Base-by-base conservation (phyloP, 2,329 filamentous ascomycete species). In the Teratosphaeria nubilosa region DNA sequence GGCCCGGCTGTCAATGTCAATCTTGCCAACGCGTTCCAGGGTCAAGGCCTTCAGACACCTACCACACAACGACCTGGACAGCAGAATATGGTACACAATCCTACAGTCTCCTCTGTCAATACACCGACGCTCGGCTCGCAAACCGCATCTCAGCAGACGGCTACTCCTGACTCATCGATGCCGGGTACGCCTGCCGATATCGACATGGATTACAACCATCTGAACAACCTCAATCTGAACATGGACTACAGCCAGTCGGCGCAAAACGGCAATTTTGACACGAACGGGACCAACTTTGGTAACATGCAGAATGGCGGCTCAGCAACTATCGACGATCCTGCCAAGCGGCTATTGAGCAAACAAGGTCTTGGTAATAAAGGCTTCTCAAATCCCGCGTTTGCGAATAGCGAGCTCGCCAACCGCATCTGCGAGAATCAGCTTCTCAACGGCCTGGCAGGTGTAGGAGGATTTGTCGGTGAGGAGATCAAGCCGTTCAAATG, bases 401-500 rank as follows among this genome's bases (percentile, higher is more conserved):
- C 85, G 27, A 82, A 85, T 53, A 89, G 86, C 64, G 87, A 92
- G 64, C 81, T 91, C 59, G 88, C 84, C 53, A 80, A 82, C 68
- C 79, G 81, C 32, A 80, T 87, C 56, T 79, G 82, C 51, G 82
- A 86, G 66, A 83, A 86, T 65, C 84, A 86, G 65, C 76, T 86
- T 61, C 75, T 84, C 63, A 82, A 82, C 32, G 81, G 81, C 31
- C 74, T 74, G 22, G 74, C 75, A 25, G 75, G 75, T 25, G 73
- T 76, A 24, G 69, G 70, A 65, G 74, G 65, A 69, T 75, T 74
- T 70, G 80, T 82, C 59, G 87, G 87, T 16, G 92, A 97, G 71
- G 92, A 99, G 72, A 90, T 95, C 68, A 99, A 97, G 76, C 94
- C 94, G 0, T 99, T 96, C 80, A 89, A 91, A 72, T 99, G 94